These are phyloP conservation scores for Lactarius trivialis DNA, from an alignment of 768 basidiomycete genomes.

Conservation along the genomic window DNA sequence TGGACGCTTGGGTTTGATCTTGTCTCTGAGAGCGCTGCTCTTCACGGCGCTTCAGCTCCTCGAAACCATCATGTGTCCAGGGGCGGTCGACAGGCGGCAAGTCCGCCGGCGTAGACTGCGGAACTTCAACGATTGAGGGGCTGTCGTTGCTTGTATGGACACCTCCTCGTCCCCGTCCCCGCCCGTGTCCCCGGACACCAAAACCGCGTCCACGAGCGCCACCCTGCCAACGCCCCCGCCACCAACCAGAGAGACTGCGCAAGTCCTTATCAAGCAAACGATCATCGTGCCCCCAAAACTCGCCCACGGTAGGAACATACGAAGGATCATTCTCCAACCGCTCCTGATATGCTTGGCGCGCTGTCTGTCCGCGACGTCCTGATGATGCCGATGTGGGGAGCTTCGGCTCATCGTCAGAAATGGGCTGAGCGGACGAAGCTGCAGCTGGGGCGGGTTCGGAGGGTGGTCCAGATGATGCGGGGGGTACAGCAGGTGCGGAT, in stretches of 20 bases:
- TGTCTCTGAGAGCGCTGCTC: constrained; percentile 41
- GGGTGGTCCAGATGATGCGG: constrained; percentile 28
- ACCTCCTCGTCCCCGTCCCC: constrained; percentile 7
- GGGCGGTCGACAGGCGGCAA: constrained; percentile 57
- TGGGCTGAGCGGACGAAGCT: constrained; percentile 29
- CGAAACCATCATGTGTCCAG: constrained; percentile 86
- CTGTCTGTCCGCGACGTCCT: constrained; percentile 49
- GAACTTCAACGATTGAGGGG: constrained; percentile 22
- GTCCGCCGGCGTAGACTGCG: constrained; percentile 28
- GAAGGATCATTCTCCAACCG: constrained; percentile 80
- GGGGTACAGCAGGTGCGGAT: constrained; percentile 16
- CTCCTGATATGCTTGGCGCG: constrained; percentile 82
- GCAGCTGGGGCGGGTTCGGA: constrained; percentile 24
- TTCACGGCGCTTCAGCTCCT: constrained; percentile 76
- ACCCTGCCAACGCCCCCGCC: constrained; percentile 74
- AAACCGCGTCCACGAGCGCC: constrained; percentile 55
- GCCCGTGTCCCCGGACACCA: constrained; percentile 53
- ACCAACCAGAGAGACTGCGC: constrained; percentile 80
- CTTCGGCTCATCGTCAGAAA: constrained; percentile 32
- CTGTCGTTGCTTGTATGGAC: constrained; percentile 20
- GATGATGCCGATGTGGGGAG: constrained; percentile 26
- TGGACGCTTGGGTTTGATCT: constrained; percentile 40
- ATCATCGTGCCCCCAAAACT: constrained; percentile 95
- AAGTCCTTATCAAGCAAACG: constrained; percentile 77
- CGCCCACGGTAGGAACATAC: constrained; percentile 83